These are phyloP conservation scores for Eimeria zaria DNA, from an alignment of 169 alveolate genomes.

Conservation along the genomic window DNA sequence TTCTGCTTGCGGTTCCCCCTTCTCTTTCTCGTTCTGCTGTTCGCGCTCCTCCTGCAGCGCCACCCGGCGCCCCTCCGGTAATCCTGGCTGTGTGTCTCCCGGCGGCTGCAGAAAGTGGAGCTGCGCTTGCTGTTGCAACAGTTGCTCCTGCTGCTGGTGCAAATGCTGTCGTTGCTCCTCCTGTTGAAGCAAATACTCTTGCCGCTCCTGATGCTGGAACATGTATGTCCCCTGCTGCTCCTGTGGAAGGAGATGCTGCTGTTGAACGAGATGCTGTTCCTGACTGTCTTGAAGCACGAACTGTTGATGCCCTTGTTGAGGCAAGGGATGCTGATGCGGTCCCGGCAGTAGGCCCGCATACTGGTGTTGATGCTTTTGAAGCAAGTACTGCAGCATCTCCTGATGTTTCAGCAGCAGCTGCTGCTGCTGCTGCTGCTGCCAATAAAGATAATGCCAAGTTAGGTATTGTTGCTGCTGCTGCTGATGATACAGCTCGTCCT, in stretches of 20 bases:
- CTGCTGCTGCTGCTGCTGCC: slow-evolving; percentile 34
- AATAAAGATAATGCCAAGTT: background rate
- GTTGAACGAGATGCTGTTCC: slow-evolving; percentile 2
- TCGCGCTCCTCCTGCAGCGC: background rate
- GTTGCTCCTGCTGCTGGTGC: background rate
- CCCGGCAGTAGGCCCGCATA: background rate
- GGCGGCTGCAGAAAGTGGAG: background rate
- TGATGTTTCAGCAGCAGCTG: too few species aligned
- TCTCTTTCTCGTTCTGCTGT: background rate
- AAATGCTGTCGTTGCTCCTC: background rate
- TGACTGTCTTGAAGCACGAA: background rate
- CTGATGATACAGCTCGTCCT: background rate
- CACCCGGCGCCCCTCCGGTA: background rate
- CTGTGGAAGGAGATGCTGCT: too few species aligned
- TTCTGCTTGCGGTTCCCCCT: background rate
- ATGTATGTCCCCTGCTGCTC: too few species aligned
- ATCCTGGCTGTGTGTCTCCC: background rate
- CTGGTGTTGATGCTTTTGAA: background rate
- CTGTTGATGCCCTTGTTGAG: background rate
- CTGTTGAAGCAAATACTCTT: slow-evolving; percentile 74
- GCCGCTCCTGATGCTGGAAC: slow-evolving; percentile 35
- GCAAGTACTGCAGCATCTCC: too few species aligned
- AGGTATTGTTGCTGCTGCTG: slow-evolving; percentile 5
- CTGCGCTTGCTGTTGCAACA: background rate
- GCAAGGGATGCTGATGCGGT: background rate